Percentiles rank a stretch among this genome's conserved stretches.
These are phyloP conservation scores for Tulasnella sp. DNA, from an alignment of 768 basidiomycete genomes.

Conservation along the genomic window DNA sequence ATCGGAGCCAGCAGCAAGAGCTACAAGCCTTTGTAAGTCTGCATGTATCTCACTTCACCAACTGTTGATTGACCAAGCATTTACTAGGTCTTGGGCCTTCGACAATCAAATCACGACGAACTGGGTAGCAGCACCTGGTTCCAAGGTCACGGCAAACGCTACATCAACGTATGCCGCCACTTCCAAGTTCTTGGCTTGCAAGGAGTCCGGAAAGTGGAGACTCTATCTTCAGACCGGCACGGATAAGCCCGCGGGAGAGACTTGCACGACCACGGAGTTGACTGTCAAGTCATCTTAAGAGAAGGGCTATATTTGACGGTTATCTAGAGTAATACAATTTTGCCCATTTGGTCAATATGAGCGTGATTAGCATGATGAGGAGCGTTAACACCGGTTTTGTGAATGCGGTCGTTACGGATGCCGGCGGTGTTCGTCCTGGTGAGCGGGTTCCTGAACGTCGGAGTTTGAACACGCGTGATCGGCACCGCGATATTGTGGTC, in stretches of 20 bases:
- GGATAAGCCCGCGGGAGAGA: background rate
- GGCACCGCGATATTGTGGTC: background rate
- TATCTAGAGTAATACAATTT: too few relatives aligned
- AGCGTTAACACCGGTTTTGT: too few relatives aligned
- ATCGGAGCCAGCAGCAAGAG: background rate
- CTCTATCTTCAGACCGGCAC: conserved; percentile 4
- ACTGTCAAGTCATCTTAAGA: background rate
- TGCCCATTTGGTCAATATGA: too few relatives aligned
- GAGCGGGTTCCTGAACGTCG: background rate
- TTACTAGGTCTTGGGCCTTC: background rate
- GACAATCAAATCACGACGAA: background rate
- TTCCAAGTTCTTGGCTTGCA: background rate
- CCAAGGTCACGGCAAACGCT: background rate
- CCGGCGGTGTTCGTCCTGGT: too few relatives aligned
- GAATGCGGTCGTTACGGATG: too few relatives aligned
- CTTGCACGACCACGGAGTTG: background rate
- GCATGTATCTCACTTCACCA: background rate
- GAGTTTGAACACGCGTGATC: background rate
- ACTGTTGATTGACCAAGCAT: background rate
- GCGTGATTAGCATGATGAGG: background rate
- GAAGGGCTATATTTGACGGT: too few relatives aligned
- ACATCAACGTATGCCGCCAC: background rate
- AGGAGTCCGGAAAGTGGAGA: background rate
- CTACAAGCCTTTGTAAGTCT: background rate
- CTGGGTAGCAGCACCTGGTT: background rate